Conservation (phyloP, 73 alveolate genomes). For the Tetrahymena borealis region DNA sequence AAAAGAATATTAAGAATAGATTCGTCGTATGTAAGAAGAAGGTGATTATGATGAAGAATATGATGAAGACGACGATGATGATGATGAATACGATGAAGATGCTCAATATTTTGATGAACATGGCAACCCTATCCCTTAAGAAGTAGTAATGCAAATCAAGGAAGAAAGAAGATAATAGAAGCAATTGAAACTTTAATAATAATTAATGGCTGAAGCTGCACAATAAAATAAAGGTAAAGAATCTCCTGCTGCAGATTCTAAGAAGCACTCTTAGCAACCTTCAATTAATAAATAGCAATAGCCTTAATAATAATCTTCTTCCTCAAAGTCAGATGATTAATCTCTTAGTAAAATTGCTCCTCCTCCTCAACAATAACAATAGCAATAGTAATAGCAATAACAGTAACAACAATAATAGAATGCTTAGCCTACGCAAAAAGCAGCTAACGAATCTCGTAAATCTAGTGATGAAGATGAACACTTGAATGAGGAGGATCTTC, state of each 20-base stretch:
- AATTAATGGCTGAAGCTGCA: not conserved
- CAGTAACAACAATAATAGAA: not conserved
- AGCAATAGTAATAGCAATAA: not conserved
- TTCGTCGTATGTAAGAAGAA: not conserved
- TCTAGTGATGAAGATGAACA: not conserved
- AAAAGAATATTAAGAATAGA: not conserved
- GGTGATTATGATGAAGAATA: not conserved
- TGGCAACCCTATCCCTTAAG: not conserved
- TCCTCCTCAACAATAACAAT: not conserved
- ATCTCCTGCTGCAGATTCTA: not conserved
- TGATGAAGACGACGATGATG: not conserved
- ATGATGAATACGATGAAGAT: not conserved
- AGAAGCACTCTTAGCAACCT: not conserved
- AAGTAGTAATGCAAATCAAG: not conserved
- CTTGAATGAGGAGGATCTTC: not conserved
- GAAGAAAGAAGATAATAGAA: not conserved
- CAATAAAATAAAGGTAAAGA: not conserved
- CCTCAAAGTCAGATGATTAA: not conserved
- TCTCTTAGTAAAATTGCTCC: not conserved
- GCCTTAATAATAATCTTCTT: not conserved
- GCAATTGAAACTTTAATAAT: too few relatives aligned
- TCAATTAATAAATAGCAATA: not conserved
- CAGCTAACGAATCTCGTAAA: not conserved
- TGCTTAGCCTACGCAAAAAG: not conserved
- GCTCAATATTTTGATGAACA: not conserved